These are phyloP conservation scores for Pseudogymnoascus sp. DNA, from an alignment of 2,329 filamentous ascomycete genomes.

Conservation along the genomic window DNA sequence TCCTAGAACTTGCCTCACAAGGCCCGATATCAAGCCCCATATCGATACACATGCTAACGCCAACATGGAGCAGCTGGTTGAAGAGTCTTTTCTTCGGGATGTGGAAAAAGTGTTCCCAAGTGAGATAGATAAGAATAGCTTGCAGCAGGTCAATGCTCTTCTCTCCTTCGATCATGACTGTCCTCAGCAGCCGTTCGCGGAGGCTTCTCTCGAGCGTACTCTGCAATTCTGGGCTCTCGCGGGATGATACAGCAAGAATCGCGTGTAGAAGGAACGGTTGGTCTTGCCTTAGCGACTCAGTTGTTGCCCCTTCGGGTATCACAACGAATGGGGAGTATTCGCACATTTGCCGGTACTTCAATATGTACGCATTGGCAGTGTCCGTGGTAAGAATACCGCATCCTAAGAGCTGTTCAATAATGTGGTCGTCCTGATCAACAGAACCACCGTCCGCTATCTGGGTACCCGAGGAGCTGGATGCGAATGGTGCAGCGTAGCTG, in stretches of 20 bases:
- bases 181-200: background rate
- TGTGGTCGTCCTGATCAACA: background rate
- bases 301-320: conserved; percentile 10
- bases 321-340: conserved; percentile 18
- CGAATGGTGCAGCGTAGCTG: background rate
- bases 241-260: conserved; percentile 13
- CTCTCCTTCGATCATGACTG: conserved; percentile 16
- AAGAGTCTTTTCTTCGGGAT: conserved; percentile 18
- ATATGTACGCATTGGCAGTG: background rate
- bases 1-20: conserved; percentile 11
- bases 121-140: conserved; percentile 22
- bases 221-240: background rate
- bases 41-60: conserved; percentile 18
- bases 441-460: background rate
- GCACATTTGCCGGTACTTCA: conserved; percentile 10
- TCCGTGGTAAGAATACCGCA: background rate
- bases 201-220: background rate
- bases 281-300: conserved; percentile 10
- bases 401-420: background rate
- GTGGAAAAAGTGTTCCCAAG: conserved; percentile 18
- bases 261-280: conserved; percentile 17
- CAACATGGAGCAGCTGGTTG: conserved; percentile 18
- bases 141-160: conserved; percentile 24
- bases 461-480: background rate
- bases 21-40: conserved; percentile 15